Evolutionary conservation across 2,329 filamentous ascomycete species (phyloP).

Genomic region (Colletotrichum truncatum): DNA sequence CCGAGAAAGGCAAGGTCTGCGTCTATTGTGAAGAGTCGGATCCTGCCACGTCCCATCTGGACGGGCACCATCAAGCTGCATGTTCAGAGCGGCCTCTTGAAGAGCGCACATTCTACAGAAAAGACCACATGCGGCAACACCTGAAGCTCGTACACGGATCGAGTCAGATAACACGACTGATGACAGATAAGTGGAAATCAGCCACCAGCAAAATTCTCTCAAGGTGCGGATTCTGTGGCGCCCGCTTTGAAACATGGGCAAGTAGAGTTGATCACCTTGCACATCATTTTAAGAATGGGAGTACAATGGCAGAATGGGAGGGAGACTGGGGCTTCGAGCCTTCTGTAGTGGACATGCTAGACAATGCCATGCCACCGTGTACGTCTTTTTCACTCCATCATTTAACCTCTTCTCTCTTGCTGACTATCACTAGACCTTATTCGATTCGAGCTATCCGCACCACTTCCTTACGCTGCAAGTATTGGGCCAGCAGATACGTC

Average conservation of each 20-base stretch:
- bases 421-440: slow-evolving; percentile 12
- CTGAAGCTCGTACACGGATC: slow-evolving; percentile 49
- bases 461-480: slow-evolving; percentile 13
- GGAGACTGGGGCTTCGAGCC: slow-evolving; percentile 53
- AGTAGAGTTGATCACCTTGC: slow-evolving; percentile 49
- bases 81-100: slow-evolving; percentile 59
- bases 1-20: slow-evolving; percentile 50
- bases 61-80: slow-evolving; percentile 47
- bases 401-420: fast-evolving
- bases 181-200: slow-evolving; percentile 48
- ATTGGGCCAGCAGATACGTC: slow-evolving; percentile 28
- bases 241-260: slow-evolving; percentile 46
- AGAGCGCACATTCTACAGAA: slow-evolving; percentile 54
- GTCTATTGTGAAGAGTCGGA: slow-evolving; percentile 46
- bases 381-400: neutral
- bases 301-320: slow-evolving; percentile 53
- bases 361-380: slow-evolving; percentile 53
- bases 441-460: slow-evolving; percentile 9
- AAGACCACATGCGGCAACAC: slow-evolving; percentile 55
- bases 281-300: slow-evolving; percentile 51
- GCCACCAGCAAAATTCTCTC: slow-evolving; percentile 45
- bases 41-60: slow-evolving; percentile 43
- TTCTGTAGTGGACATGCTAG: slow-evolving; percentile 44
- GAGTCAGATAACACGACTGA: slow-evolving; percentile 55
- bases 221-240: slow-evolving; percentile 51